Evolutionary conservation across 208 protist species (phyloP), one percentile per base, ranked within the genome.

Genomic region (Wallacemonas sp.): DNA sequence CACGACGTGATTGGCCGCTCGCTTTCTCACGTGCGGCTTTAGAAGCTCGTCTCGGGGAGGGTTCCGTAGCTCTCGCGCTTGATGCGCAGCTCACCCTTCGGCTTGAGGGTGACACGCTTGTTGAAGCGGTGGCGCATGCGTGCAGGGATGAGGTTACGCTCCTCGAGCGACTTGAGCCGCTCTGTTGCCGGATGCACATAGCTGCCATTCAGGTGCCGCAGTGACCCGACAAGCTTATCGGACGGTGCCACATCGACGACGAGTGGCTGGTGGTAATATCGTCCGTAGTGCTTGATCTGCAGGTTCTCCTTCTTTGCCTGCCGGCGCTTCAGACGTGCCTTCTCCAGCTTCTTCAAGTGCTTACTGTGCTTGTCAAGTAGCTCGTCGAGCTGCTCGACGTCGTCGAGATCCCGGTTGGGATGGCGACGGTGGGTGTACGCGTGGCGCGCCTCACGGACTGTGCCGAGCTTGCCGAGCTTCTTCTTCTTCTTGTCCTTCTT

Each of bases 111-210:
- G 80, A 88, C 91, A 38, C 85, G 76, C 71, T 93, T 93, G 74
- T 95, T 93, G 76, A 88, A 95, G 42, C 67, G 84, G 63, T 93
- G 90, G 27, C 81, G 82, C 90, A 93, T 92, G 53, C 90, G 84
- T 1, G 90, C 87, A 0, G 87, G 90, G 33, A 95, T 73, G 32
- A 95, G 72, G 67, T 95, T 95, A 64, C 90, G 87, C 73, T 95
- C 90, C 78, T 95, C 90, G 13, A 95, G 64, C 10, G 90, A 95
- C 70, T 95, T 95, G 83, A 95, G 93, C 39, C 90, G 81, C 12
- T 95, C 90, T 52, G 89, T 54, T 3, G 70, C 78, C 1, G 87
- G 85, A 66, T 95, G 86, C 17, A 95, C 73, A 62, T 67, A 79
- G 44, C 87, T 76, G 30, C 82, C 86, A 45, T 74, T 82, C 30